Conservation (phyloP, 768 basidiomycete species). For the Suillus fuscotomentosus region DNA sequence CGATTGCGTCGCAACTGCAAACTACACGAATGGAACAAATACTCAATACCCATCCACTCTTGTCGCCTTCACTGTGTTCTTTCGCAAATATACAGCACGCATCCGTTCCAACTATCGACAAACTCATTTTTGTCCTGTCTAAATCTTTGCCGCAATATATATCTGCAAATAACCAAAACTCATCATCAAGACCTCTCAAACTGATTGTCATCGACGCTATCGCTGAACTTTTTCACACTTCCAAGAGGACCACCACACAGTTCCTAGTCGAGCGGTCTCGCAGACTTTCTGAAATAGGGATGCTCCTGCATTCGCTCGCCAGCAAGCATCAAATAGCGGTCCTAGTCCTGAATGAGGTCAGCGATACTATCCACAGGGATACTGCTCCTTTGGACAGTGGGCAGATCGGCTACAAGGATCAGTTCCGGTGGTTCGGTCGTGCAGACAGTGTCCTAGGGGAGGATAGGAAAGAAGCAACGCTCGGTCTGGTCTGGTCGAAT, state of each 20-base stretch:
- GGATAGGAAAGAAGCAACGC: conserved; percentile 70
- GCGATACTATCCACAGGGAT: conserved; percentile 62
- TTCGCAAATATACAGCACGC: conserved; percentile 64
- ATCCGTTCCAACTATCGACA: conserved; percentile 50
- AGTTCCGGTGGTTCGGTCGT: conserved; percentile 75
- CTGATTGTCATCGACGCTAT: conserved; percentile 88
- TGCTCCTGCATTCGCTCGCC: conserved; percentile 71
- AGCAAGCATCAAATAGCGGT: conserved; percentile 63
- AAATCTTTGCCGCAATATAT: conserved; percentile 55
- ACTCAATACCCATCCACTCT: conserved; percentile 44
- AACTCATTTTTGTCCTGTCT: conserved; percentile 54
- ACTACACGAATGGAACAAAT: conserved; percentile 72
- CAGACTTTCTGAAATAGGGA: conserved; percentile 64
- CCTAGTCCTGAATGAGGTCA: conserved; percentile 86
- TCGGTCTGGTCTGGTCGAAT: conserved; percentile 94
- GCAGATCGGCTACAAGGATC: conserved; percentile 64
- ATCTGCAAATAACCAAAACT: conserved; percentile 26
- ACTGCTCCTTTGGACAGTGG: conserved; percentile 15
- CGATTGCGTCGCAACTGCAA: conserved; percentile 67
- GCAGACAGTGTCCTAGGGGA: conserved; percentile 58
- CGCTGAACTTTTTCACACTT: conserved; percentile 77
- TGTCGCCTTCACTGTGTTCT: conserved; percentile 42
- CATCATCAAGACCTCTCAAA: conserved; percentile 56
- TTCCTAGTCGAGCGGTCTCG: conserved; percentile 74
- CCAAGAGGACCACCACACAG: conserved; percentile 53